These are phyloP conservation scores for Ogataea trehalophila DNA, from an alignment of 805 yeast genomes.

Conservation along the genomic window DNA sequence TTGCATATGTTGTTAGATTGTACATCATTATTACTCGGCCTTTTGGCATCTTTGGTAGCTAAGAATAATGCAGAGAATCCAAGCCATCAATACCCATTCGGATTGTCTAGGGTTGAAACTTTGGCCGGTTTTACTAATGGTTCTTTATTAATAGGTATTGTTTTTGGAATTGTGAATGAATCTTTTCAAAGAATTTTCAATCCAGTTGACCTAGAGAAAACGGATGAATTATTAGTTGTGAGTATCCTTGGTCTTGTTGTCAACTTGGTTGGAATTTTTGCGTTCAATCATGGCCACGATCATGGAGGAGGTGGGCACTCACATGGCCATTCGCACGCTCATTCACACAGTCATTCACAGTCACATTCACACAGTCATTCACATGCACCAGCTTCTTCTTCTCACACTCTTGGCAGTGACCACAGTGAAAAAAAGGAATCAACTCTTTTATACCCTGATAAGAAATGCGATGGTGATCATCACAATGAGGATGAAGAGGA, in stretches of 20 bases:
- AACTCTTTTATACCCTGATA: conserved; percentile 10
- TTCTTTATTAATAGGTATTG: conserved; percentile 79
- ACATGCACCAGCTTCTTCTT: background rate
- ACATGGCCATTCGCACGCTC: conserved; percentile 21
- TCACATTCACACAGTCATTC: conserved; percentile 1
- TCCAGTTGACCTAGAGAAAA: conserved; percentile 74
- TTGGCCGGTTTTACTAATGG: conserved; percentile 96
- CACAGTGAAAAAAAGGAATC: too few relatives aligned
- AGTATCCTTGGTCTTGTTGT: conserved; percentile 81
- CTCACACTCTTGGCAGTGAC: too few relatives aligned
- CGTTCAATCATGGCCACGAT: conserved; percentile 82
- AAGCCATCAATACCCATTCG: conserved; percentile 65
- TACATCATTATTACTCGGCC: conserved; percentile 80
- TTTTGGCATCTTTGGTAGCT: conserved; percentile 67
- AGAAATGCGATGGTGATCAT: conserved; percentile 3
- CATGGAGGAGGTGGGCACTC: conserved; percentile 44
- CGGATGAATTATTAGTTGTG: conserved; percentile 81
- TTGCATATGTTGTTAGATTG: conserved; percentile 97
- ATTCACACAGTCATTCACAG: conserved; percentile 19
- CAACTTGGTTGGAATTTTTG: conserved; percentile 87
- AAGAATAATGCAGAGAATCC: conserved; percentile 24
- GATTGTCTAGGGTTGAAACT: conserved; percentile 78
- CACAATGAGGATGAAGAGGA: conserved; percentile 37
- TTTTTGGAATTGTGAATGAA: conserved; percentile 82
- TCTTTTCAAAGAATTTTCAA: conserved; percentile 74